phyloP scores from a whole-genome alignment of 75 land plant species.

The Chamaecyparis obtusa region DNA sequence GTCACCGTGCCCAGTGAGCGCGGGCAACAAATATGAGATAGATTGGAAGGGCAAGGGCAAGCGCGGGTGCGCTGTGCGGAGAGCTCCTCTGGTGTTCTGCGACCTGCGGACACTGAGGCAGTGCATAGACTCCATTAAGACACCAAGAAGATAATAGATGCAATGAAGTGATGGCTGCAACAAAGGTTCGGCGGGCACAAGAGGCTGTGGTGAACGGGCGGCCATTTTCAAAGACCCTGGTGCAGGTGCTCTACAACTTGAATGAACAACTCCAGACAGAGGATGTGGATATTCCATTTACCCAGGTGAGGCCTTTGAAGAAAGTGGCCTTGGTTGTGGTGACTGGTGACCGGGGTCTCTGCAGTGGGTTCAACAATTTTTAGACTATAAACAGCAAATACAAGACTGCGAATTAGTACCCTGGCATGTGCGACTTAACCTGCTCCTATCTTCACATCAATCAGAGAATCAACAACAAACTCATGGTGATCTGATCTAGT shows the following conservation, averaged over 20 bases:
- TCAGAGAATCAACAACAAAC: no score
- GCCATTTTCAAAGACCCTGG: slow-evolving; percentile 65
- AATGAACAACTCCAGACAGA: slow-evolving; percentile 51
- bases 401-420: no score
- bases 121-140: slow-evolving; percentile 58
- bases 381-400: no score
- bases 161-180: slow-evolving; percentile 83
- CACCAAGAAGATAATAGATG: slow-evolving; percentile 79
- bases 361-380: slow-evolving; percentile 65
- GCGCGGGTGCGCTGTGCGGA: no score
- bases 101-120: slow-evolving; percentile 49
- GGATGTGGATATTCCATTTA: slow-evolving; percentile 61
- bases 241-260: slow-evolving; percentile 49
- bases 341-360: slow-evolving; percentile 69
- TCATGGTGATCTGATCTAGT: no score
- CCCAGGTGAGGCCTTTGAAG: slow-evolving; percentile 48
- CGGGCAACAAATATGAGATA: no score
- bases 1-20: no score
- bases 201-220: slow-evolving; percentile 66
- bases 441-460: no score
- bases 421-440: no score
- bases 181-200: slow-evolving; percentile 68
- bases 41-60: no score
- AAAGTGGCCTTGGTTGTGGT: slow-evolving; percentile 61
- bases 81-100: slow-evolving; percentile 20